Evolutionary conservation across 495 filamentous ascomycete species (phyloP), one percentile per base, ranked within the genome.

Genomic region (Letharia columbiana): DNA sequence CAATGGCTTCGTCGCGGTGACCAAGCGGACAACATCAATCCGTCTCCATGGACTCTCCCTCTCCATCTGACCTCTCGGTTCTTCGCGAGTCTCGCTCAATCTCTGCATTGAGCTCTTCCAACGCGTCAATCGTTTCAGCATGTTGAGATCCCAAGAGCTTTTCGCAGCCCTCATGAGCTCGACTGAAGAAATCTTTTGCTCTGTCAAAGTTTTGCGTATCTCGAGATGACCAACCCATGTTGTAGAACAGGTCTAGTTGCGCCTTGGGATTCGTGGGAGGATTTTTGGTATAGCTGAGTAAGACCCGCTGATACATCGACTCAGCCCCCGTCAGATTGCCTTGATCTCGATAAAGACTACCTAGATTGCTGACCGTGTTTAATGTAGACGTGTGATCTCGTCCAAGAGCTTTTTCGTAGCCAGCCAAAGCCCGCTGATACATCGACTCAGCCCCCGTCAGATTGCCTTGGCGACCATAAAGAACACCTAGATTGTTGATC

Each of bases 251-350:
- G 49, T 13, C 2, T 6, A 54, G 49, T 6, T 54, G 49, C 5
- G 1, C 0, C 12, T 54, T 54, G 49, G 11, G 9, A 54, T 54
- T 31, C 2, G 49, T 5, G 13, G 49, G 23, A 54, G 49, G 23
- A 31, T 54, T 31, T 31, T 10, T 28, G 12, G 63, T 75, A 68
- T 61, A 76, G 62, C 60, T 66, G 73, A 37, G 31, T 31, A 79
- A 70, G 50, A 71, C 75, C 45, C 70, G 71, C 66, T 70, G 64
- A 66, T 73, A 75, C 69, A 77, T 74, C 56, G 68, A 23, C 72
- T 76, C 69, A 45, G 75, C 73, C 67, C 74, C 71, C 31, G 18
- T 41, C 8, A 74, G 63, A 70, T 69, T 70, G 59, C 69, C 71
- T 60, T 74, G 69, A 64, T 63, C 9, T 10, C 2, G 4, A 44